Conservation (phyloP, 257 asterid species). For the Lycium barbarum region DNA sequence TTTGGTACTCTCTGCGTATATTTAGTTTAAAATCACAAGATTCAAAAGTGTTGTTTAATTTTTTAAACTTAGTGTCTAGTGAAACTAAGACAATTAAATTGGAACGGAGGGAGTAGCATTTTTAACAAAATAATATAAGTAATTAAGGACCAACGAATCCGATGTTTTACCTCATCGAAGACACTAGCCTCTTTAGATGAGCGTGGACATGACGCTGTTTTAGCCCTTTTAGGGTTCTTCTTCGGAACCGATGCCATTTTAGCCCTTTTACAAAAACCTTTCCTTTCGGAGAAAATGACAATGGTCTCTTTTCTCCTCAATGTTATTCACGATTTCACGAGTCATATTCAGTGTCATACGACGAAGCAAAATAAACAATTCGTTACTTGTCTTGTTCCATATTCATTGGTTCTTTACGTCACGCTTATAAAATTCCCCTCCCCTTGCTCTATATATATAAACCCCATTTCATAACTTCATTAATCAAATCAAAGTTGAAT, state of each 20-base stretch:
- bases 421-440: constrained; percentile 2
- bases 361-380: neutral
- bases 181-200: constrained; percentile 40
- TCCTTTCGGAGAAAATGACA: neutral
- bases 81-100: no score
- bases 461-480: neutral
- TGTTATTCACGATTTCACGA: neutral
- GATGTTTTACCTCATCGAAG: constrained; percentile 52
- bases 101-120: neutral
- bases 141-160: constrained; percentile 20
- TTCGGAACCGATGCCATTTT: constrained; percentile 52
- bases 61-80: no score
- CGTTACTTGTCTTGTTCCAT: constrained; percentile 25
- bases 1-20: no score
- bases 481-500: neutral
- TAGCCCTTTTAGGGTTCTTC: constrained; percentile 62
- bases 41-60: no score
- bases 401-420: constrained; percentile 30
- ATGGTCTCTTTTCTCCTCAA: constrained; percentile 7
- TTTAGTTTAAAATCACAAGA: no score
- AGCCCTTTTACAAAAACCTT: constrained; percentile 46
- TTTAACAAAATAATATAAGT: neutral
- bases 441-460: constrained; percentile 27
- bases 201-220: constrained; percentile 50
- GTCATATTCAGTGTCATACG: neutral